Evolutionary conservation across 371 early-diverging fungal genomes (phyloP).

Genomic region (Mucor racemosus): DNA sequence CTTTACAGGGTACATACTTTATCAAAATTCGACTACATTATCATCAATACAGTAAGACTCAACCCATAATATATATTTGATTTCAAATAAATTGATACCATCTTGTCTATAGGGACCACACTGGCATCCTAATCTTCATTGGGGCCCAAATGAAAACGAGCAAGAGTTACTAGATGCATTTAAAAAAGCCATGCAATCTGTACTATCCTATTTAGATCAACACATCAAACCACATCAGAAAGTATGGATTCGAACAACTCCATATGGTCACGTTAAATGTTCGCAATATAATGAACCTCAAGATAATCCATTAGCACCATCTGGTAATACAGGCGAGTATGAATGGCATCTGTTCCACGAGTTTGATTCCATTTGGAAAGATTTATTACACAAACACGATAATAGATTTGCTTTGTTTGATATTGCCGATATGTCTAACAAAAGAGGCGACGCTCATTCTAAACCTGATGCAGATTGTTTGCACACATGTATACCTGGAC

Average conservation of each 20-base stretch:
- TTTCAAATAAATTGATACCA: neutral
- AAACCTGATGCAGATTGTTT: slow-evolving; percentile 50
- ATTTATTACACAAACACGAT: slow-evolving; percentile 33
- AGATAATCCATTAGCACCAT: slow-evolving; percentile 33
- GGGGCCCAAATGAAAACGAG: slow-evolving; percentile 42
- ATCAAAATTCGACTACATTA: slow-evolving; percentile 42
- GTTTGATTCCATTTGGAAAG: slow-evolving; percentile 50
- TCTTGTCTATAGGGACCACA: slow-evolving; percentile 43
- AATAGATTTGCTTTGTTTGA: slow-evolving; percentile 40
- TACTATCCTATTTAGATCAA: slow-evolving; percentile 34
- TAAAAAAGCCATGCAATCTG: slow-evolving; percentile 32
- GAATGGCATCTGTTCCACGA: slow-evolving; percentile 52
- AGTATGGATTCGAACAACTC: slow-evolving; percentile 51
- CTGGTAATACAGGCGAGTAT: slow-evolving; percentile 44
- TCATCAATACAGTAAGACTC: slow-evolving; percentile 47
- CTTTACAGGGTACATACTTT: slow-evolving; percentile 47
- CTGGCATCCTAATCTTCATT: slow-evolving; percentile 45
- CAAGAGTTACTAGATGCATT: slow-evolving; percentile 45
- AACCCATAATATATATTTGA: neutral
- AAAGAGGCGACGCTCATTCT: slow-evolving; percentile 55
- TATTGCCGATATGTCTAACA: slow-evolving; percentile 37
- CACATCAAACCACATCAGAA: slow-evolving; percentile 40
- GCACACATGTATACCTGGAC: slow-evolving; percentile 54
- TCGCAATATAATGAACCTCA: slow-evolving; percentile 42
- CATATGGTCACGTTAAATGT: slow-evolving; percentile 52